Base-by-base conservation (phyloP, 495 filamentous ascomycete species). In the Penicillium daleae region DNA sequence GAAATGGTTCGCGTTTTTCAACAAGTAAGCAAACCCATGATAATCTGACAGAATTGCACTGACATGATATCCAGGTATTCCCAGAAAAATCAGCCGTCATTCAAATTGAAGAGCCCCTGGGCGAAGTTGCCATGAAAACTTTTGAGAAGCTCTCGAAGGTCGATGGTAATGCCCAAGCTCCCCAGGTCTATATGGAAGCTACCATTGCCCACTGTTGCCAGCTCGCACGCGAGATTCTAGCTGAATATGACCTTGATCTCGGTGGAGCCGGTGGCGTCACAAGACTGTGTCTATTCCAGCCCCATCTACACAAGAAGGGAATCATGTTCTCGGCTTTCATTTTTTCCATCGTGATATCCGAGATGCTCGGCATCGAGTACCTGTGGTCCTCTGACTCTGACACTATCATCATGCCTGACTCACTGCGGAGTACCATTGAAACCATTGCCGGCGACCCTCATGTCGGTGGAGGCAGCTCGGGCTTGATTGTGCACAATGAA, bases 251-350 rank as follows among this genome's bases (percentile, higher is more conserved):
- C 33, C 50, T 73, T 15, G 46, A 50, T 37, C 58, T 68, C 1
- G 70, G 55, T 24, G 50, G 60, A 40, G 24, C 55, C 12, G 66
- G 57, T 27, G 59, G 57, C 1, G 54, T 73, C 29, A 69, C 58
- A 33, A 57, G 57, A 22, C 63, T 75, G 2, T 75, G 73, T 48
- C 54, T 75, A 1, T 74, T 69, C 37, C 71, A 75, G 48, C 73
- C 73, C 15, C 73, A 75, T 61, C 54, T 68, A 48, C 68, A 71
- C 64, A 75, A 75, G 60, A 75, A 74, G 39, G 73, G 61, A 10
- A 71, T 75, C 26, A 75, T 75, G 73, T 75, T 75, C 24, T 71
- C 73, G 7, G 64, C 68, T n/a, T 74, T 75, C 62, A 68, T 75
- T 21, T 74, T 75, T 48, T 69, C 65, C 0, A 65, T 75, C 29